These are phyloP conservation scores for Cyathus pygmaeus DNA, from an alignment of 1,284 basidiomycete genomes.

Conservation along the genomic window DNA sequence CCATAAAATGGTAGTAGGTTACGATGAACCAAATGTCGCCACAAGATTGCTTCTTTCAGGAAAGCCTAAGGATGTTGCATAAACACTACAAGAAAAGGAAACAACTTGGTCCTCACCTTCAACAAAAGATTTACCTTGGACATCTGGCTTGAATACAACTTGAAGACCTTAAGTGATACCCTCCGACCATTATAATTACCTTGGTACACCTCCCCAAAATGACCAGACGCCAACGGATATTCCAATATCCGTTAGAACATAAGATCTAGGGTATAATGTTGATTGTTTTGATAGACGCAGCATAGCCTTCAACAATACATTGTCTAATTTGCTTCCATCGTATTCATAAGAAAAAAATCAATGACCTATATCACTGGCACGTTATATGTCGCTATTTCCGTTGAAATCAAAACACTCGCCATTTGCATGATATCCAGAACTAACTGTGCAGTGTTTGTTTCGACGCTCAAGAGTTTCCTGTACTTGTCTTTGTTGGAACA, in stretches of 20 bases:
- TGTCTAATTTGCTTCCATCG: background rate
- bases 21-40: conserved; percentile 22
- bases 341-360: background rate
- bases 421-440: too few species aligned
- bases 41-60: conserved; percentile 13
- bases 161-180: background rate
- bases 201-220: background rate
- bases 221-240: background rate
- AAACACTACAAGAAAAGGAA: background rate
- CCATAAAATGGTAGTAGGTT: conserved; percentile 33
- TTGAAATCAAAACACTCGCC: too few species aligned
- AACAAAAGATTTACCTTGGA: background rate
- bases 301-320: background rate
- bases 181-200: background rate
- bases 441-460: too few species aligned
- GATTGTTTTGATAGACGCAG: background rate
- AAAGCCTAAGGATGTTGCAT: conserved; percentile 6
- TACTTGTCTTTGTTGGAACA: too few species aligned
- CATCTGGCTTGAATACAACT: background rate
- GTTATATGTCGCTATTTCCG: background rate
- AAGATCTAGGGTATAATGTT: background rate
- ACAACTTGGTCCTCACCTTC: background rate
- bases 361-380: background rate
- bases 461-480: too few species aligned
- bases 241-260: background rate